phyloP scores from a whole-genome alignment of 176 grass and related monocot species.

The Raddia guianensis region DNA sequence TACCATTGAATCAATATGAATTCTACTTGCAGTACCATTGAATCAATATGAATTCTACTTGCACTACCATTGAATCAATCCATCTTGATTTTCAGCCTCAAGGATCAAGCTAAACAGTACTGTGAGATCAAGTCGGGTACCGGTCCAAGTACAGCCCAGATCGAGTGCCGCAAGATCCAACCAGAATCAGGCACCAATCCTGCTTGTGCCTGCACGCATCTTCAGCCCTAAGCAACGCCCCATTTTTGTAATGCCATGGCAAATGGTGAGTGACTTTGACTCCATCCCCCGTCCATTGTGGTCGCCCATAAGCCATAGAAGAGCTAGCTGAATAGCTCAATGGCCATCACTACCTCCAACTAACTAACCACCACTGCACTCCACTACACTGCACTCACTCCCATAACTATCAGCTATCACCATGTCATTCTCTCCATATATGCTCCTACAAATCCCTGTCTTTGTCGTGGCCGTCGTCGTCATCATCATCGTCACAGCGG shows the following conservation, averaged over 20 bases:
- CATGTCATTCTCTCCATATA: slow-evolving; percentile 18
- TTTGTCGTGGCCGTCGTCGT: slow-evolving; percentile 42
- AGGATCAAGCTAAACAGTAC: not conserved
- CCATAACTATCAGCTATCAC: slow-evolving; percentile 29
- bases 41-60: not conserved
- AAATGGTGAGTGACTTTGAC: not conserved
- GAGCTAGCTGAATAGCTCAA: slow-evolving; percentile 24
- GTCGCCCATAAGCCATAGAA: slow-evolving; percentile 40
- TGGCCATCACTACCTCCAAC: slow-evolving; percentile 59
- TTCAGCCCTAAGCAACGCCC: slow-evolving; percentile 51
- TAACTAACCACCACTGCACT: slow-evolving; percentile 38
- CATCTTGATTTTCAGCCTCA: not conserved
- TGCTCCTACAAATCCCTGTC: slow-evolving; percentile 61
- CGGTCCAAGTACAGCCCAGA: slow-evolving; percentile 23
- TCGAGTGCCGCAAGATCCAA: slow-evolving; percentile 14
- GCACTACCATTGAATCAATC: not conserved
- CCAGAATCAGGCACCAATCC: slow-evolving; percentile 26
- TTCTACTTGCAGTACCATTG: too few species aligned
- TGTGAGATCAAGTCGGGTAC: not conserved
- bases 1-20: too few species aligned
- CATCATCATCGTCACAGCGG: slow-evolving; percentile 28
- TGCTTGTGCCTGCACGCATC: slow-evolving; percentile 47
- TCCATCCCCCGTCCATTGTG: slow-evolving; percentile 15
- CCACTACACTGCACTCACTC: not conserved
- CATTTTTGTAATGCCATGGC: slow-evolving; percentile 41